Conservation (phyloP, 331 rosid genomes). For the Rosa hybrid region DNA sequence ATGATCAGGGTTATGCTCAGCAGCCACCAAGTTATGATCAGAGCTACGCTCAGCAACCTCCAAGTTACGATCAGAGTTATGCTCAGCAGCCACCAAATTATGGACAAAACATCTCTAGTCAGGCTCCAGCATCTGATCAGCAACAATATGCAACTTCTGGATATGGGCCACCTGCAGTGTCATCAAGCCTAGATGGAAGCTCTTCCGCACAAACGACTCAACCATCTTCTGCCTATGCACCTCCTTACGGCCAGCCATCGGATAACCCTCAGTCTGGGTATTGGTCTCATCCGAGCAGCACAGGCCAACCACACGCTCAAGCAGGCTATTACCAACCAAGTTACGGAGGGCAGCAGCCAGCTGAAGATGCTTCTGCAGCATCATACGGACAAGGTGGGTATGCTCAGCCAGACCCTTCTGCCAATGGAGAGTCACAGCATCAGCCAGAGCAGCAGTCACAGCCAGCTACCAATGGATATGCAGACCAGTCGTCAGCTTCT, state of each 20-base stretch:
- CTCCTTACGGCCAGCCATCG: conserved; percentile 28
- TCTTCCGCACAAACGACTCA: conserved; percentile 35
- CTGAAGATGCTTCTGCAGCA: conserved; percentile 24
- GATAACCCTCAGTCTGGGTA: conserved; percentile 36
- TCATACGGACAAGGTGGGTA: conserved; percentile 40
- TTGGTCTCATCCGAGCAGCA: conserved; percentile 44
- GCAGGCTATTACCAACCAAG: conserved; percentile 39
- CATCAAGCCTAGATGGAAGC: conserved; percentile 27
- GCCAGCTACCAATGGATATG: conserved; percentile 25
- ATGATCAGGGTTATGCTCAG: conserved; percentile 10
- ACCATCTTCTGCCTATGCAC: conserved; percentile 26
- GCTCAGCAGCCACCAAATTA: conserved; percentile 28
- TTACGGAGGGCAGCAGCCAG: conserved; percentile 34
- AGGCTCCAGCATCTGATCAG: conserved; percentile 35
- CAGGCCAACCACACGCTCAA: conserved; percentile 34
- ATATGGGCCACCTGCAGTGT: conserved; percentile 32
- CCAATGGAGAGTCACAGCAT: conserved; percentile 24
- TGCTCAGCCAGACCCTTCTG: conserved; percentile 35
- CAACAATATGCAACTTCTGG: conserved; percentile 32
- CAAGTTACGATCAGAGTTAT: conserved; percentile 21
- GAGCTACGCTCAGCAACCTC: conserved; percentile 29
- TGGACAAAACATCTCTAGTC: conserved; percentile 35
- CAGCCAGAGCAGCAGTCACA: conserved; percentile 23
- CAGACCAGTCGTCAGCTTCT: conserved; percentile 15
- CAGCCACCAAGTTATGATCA: conserved; percentile 21